These are phyloP conservation scores for Berkeleyomyces basicola DNA, from an alignment of 2,329 filamentous ascomycete species.

Conservation along the genomic window DNA sequence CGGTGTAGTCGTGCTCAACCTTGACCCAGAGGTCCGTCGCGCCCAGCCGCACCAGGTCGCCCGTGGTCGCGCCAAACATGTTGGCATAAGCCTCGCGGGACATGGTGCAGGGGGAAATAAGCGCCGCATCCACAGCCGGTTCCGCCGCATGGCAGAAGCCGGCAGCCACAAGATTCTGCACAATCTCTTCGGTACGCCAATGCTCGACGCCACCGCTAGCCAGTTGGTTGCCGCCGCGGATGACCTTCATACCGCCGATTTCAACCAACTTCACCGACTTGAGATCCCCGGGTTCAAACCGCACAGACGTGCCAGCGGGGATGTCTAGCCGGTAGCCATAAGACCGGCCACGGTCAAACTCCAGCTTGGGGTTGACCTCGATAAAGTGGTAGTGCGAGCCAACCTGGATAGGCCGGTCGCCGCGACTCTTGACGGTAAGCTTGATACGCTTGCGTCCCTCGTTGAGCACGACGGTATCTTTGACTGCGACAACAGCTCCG, in stretches of 20 bases:
- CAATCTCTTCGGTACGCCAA: slow-evolving; percentile 45
- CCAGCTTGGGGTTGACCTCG: slow-evolving; percentile 78
- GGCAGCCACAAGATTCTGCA: slow-evolving; percentile 47
- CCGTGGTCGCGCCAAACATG: slow-evolving; percentile 89
- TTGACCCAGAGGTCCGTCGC: slow-evolving; percentile 78
- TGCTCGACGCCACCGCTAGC: slow-evolving; percentile 57
- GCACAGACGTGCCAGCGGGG: slow-evolving; percentile 74
- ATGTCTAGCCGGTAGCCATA: slow-evolving; percentile 85
- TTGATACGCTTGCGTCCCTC: slow-evolving; percentile 55
- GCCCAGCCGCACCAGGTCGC: slow-evolving; percentile 68
- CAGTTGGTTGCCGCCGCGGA: slow-evolving; percentile 69
- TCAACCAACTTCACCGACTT: slow-evolving; percentile 84
- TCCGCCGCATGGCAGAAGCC: slow-evolving; percentile 67
- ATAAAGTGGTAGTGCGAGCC: slow-evolving; percentile 95
- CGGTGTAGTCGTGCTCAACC: slow-evolving; percentile 72
- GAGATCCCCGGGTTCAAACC: slow-evolving; percentile 85
- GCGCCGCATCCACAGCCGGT: slow-evolving; percentile 35
- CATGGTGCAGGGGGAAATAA: slow-evolving; percentile 51
- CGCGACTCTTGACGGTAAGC: slow-evolving; percentile 66
- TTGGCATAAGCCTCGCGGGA: slow-evolving; percentile 61
- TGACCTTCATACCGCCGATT: slow-evolving; percentile 65
- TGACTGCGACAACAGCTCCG: slow-evolving; percentile 61
- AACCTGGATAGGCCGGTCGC: slow-evolving; percentile 80
- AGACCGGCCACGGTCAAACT: slow-evolving; percentile 68
- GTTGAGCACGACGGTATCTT: slow-evolving; percentile 53